phyloP scores from a whole-genome alignment of 371 early-diverging fungal genomes.

The Syncephalastrum sp. region DNA sequence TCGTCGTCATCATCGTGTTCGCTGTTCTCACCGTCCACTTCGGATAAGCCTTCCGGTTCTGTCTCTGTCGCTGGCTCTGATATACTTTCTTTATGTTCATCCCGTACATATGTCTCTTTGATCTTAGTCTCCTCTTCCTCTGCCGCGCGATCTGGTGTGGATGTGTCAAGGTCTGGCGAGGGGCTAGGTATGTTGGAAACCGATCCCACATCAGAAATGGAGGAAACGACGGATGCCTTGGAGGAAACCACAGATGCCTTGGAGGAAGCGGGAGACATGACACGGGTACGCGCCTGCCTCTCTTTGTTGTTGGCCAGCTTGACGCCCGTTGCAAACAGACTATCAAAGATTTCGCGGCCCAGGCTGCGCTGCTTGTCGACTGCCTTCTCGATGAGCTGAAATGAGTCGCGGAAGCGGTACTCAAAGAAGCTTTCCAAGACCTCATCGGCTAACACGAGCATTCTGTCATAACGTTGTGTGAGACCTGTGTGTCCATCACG shows the following conservation, averaged over 20 bases:
- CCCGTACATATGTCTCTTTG: slow-evolving; percentile 9
- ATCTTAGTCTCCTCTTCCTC: slow-evolving; percentile 8
- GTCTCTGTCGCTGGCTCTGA: not conserved
- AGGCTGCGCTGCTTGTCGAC: slow-evolving; percentile 58
- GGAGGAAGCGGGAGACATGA: slow-evolving; percentile 13
- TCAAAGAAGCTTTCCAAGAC: slow-evolving; percentile 70
- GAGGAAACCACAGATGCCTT: slow-evolving; percentile 16
- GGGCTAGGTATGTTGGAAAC: not conserved
- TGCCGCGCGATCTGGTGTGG: not conserved
- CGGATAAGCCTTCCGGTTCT: slow-evolving; percentile 50
- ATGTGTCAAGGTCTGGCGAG: not conserved
- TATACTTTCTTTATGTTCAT: slow-evolving; percentile 9
- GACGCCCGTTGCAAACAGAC: slow-evolving; percentile 44
- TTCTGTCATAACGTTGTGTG: slow-evolving; percentile 28
- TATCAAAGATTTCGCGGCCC: slow-evolving; percentile 60
- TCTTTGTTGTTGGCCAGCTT: slow-evolving; percentile 30
- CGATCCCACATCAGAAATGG: slow-evolving; percentile 10
- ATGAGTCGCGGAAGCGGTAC: slow-evolving; percentile 61
- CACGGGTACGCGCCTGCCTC: slow-evolving; percentile 15
- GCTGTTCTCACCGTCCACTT: slow-evolving; percentile 47
- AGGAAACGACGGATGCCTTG: slow-evolving; percentile 15
- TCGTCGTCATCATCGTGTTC: slow-evolving; percentile 37
- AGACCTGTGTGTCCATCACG: not conserved
- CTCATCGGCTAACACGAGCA: slow-evolving; percentile 76
- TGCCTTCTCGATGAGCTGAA: slow-evolving; percentile 61